phyloP scores from a whole-genome alignment of 2,329 filamentous ascomycete species.

The Neurospora crassa region DNA sequence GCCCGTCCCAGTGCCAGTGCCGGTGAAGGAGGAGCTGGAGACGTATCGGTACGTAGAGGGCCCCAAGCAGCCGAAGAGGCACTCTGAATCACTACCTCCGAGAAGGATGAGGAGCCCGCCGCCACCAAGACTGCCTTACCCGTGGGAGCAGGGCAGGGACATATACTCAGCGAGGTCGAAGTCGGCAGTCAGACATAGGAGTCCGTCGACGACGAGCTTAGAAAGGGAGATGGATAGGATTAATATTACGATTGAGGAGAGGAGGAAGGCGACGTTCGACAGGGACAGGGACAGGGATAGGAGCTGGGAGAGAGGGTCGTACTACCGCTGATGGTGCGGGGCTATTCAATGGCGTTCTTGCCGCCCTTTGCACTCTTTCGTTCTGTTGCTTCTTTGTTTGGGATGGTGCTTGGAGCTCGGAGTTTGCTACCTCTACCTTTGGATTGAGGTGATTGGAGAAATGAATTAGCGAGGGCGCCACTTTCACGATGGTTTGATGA shows the following conservation, averaged over 20 bases:
- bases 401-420: background rate
- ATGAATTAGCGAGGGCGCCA: background rate
- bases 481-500: background rate
- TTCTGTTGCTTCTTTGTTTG: background rate
- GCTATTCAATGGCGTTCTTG: background rate
- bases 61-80: slow-evolving; percentile 26
- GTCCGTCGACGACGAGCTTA: slow-evolving; percentile 1
- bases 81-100: slow-evolving; percentile 19
- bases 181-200: background rate
- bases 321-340: background rate
- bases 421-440: background rate
- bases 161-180: background rate
- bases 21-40: slow-evolving; percentile 33
- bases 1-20: slow-evolving; percentile 20
- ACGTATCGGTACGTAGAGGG: slow-evolving; percentile 45
- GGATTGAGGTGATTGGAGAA: background rate
- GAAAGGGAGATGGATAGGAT: slow-evolving; percentile 7
- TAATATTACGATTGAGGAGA: slow-evolving; percentile 7
- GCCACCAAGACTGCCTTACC: slow-evolving; percentile 19
- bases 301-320: background rate
- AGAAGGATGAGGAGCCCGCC: slow-evolving; percentile 23
- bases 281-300: background rate
- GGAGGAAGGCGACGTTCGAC: slow-evolving; percentile 2
- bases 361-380: no score
- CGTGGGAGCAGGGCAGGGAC: slow-evolving; percentile 21